Evolutionary conservation across 495 filamentous ascomycete species (phyloP), one percentile per base, ranked within the genome.

Genomic region (Lepraria neglecta): DNA sequence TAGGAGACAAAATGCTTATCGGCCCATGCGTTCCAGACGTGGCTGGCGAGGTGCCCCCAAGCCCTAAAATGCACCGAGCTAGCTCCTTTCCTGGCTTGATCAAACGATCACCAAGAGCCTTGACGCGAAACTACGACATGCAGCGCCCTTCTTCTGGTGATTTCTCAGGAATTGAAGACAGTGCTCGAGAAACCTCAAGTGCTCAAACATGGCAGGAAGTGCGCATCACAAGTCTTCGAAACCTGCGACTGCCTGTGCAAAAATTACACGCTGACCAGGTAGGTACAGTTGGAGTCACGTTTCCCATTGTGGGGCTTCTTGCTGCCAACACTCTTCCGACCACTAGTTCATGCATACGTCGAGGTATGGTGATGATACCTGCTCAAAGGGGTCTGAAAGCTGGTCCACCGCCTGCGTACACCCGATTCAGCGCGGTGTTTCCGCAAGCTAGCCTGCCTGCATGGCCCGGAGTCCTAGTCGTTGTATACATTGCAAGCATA

Each of bases 401-500:
- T 10, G 69, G 68, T 59, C 65, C 48, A 54, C 75, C 64, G 72
- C 81, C 64, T 72, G 81, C 73, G 44, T 73, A 77, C 64, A 74
- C 64, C 0, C 76, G 77, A 11, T 80, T 82, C 63, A 71, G 74
- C 24, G 80, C 79, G 10, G 73, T 72, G 11, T 82, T 83, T 69
- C 73, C n/a, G 64, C 71, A 27, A 61, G 71, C 24, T 58, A 74
- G 50, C 75, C 75, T 40, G 73, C 73, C 9, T 72, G 77, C 14
- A 65, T 85, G 14, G 73, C 73, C 85, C 0, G 84, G 84, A 14
- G 81, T 76, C 14, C 75, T 87, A 27, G 88, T 94, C 1, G 88
- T 91, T 17, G 81, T 88, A 1, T 96, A 96, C 65, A 84, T 90
- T 42, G 90, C 87, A 15, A 96, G 89, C 68, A 84, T 97, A n/a